Conservation (phyloP, 148 eudicot species). For the Chenopodium album region DNA sequence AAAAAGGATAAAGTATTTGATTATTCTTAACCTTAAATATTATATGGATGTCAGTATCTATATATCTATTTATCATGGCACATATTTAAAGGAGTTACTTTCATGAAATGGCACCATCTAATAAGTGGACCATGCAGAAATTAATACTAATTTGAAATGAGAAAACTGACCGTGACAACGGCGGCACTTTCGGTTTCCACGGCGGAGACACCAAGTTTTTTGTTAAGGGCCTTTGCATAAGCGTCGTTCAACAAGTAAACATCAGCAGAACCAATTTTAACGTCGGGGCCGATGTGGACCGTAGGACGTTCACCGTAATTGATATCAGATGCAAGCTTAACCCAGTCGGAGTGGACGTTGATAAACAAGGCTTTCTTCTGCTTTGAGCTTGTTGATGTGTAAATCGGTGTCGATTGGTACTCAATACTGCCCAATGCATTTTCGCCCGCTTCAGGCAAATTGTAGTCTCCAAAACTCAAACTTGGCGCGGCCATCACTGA, state of each 20-base stretch:
- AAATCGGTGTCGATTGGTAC: not conserved
- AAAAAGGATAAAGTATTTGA: too few relatives aligned
- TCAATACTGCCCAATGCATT: conserved; percentile 4
- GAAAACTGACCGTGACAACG: conserved; percentile 19
- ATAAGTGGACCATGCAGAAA: too few relatives aligned
- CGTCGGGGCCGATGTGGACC: conserved; percentile 11
- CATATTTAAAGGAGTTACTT: too few relatives aligned
- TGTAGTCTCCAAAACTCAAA: conserved; percentile 25
- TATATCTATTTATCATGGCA: too few relatives aligned
- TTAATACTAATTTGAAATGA: too few relatives aligned
- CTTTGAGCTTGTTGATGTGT: conserved; percentile 15
- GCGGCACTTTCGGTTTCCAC: conserved; percentile 29
- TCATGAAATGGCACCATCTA: too few relatives aligned
- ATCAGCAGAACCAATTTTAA: conserved; percentile 21
- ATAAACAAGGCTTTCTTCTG: conserved; percentile 2
- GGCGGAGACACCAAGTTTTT: conserved; percentile 7
- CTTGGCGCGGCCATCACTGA: not conserved
- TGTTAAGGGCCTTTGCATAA: conserved; percentile 16
- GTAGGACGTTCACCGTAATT: conserved; percentile 16
- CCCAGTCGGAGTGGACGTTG: conserved; percentile 15
- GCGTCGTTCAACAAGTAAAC: conserved; percentile 18
- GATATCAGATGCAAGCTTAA: conserved; percentile 14
- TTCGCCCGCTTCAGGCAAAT: conserved; percentile 20
- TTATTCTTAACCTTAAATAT: too few relatives aligned
- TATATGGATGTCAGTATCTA: too few relatives aligned